Conservation (phyloP, 2,329 filamentous ascomycete species). For the Calonectria henricotiae region DNA sequence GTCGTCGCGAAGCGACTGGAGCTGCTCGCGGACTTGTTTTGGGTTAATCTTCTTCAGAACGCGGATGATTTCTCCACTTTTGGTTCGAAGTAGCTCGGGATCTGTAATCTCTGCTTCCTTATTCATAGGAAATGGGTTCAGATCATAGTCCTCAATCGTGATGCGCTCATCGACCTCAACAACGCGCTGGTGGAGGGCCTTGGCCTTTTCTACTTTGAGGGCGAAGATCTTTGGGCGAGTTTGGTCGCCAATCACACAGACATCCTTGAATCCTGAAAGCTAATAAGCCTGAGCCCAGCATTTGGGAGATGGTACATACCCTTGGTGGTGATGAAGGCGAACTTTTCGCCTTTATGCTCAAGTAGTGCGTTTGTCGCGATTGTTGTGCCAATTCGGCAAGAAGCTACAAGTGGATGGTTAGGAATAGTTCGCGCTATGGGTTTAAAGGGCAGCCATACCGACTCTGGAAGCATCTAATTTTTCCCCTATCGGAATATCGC, state of each 20-base stretch:
- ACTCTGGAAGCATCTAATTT: conserved; percentile 57
- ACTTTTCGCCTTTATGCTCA: conserved; percentile 80
- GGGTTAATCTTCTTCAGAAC: conserved; percentile 72
- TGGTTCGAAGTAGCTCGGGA: conserved; percentile 60
- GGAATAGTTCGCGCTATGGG: neutral
- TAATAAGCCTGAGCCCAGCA: neutral
- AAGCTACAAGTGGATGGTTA: conserved; percentile 65
- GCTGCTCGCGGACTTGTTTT: conserved; percentile 67
- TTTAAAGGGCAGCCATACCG: conserved; percentile 41
- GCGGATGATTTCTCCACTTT: conserved; percentile 78
- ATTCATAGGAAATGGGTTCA: conserved; percentile 70
- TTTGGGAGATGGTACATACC: conserved; percentile 11
- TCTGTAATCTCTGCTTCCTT: conserved; percentile 61
- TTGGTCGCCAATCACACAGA: conserved; percentile 82
- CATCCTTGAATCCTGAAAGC: conserved; percentile 73
- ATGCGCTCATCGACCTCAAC: conserved; percentile 82
- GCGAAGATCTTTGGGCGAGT: conserved; percentile 82
- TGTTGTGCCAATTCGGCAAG: conserved; percentile 83
- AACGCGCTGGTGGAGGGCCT: conserved; percentile 78
- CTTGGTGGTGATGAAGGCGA: conserved; percentile 80
- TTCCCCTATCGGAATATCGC: conserved; percentile 66
- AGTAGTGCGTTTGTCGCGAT: conserved; percentile 84
- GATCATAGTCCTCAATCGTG: conserved; percentile 82
- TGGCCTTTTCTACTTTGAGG: conserved; percentile 77
- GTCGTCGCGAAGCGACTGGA: conserved; percentile 75